phyloP scores from a whole-genome alignment of 257 asterid genomes.

The Solanum clarkiae region DNA sequence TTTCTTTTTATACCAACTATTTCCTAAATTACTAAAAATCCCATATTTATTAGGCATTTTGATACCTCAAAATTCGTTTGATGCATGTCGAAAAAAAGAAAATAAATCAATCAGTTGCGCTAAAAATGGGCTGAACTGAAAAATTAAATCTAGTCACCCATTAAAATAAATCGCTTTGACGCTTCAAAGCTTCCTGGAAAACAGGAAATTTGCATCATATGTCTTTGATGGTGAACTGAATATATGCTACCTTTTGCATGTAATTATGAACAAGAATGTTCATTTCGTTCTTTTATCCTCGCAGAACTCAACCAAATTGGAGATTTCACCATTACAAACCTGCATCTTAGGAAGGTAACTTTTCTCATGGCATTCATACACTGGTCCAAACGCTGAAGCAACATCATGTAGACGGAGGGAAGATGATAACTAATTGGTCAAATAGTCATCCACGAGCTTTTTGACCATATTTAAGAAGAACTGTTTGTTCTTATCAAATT shows the following conservation, averaged over 20 bases:
- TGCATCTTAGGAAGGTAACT: slow-evolving; percentile 77
- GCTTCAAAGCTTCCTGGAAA: slow-evolving; percentile 87
- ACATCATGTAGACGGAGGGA: slow-evolving; percentile 97
- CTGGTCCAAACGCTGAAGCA: slow-evolving; percentile 95
- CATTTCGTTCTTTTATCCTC: slow-evolving; percentile 81
- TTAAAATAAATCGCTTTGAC: slow-evolving; percentile 61
- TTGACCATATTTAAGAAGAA: slow-evolving; percentile 41
- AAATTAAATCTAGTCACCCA: too few species aligned
- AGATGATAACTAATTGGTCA: slow-evolving; percentile 58
- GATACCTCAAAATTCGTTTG: too few species aligned
- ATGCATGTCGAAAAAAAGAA: too few species aligned
- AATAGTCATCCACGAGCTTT: slow-evolving; percentile 89
- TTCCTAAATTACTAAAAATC: too few species aligned
- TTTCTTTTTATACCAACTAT: too few species aligned
- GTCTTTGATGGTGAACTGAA: slow-evolving; percentile 76
- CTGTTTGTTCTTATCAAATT: too few species aligned
- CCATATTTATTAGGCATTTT: too few species aligned
- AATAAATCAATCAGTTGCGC: too few species aligned
- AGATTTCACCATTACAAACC: slow-evolving; percentile 53
- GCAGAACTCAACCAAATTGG: slow-evolving; percentile 61
- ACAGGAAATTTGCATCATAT: slow-evolving; percentile 79
- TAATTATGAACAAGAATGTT: slow-evolving; percentile 66
- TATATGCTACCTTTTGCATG: slow-evolving; percentile 86
- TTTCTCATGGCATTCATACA: slow-evolving; percentile 79
- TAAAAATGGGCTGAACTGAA: too few species aligned